phyloP scores from a whole-genome alignment of 1,284 basidiomycete genomes.

The Rhodotorula mucilaginosa region DNA sequence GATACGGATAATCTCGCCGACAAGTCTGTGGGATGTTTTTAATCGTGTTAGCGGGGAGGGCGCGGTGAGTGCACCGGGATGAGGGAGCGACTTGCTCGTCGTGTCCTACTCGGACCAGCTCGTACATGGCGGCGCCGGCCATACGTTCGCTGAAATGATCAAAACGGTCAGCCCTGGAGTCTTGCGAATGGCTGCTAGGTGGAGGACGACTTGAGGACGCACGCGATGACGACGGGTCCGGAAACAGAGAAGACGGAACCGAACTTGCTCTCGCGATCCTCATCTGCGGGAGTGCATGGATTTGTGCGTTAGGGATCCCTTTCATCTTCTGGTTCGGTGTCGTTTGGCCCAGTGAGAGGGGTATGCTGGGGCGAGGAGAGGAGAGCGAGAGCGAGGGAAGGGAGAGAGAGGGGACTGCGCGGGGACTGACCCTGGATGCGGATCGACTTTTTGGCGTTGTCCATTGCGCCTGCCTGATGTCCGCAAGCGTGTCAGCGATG shows the following conservation, averaged over 20 bases:
- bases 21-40: slow-evolving; percentile 35
- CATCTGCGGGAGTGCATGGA: slow-evolving; percentile 57
- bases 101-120: slow-evolving; percentile 85
- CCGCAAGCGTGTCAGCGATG: neutral
- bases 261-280: slow-evolving; percentile 82
- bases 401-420: neutral
- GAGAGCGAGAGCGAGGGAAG: neutral
- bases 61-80: neutral
- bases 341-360: neutral
- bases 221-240: slow-evolving; percentile 89
- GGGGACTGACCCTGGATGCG: slow-evolving; percentile 59
- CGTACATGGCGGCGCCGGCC: slow-evolving; percentile 94
- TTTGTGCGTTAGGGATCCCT: neutral
- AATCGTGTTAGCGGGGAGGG: no score
- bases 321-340: no score
- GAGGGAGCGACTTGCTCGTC: slow-evolving; percentile 59
- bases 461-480: slow-evolving; percentile 71
- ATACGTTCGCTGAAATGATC: slow-evolving; percentile 66
- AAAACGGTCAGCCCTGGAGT: neutral
- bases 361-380: neutral
- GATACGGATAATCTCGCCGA: slow-evolving; percentile 90
- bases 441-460: slow-evolving; percentile 78
- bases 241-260: slow-evolving; percentile 92
- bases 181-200: no score
- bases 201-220: slow-evolving; percentile 9